Evolutionary conservation across 768 basidiomycete genomes (phyloP), one percentile per base, ranked within the genome.

Genomic region (Auricularia auricula-judae): DNA sequence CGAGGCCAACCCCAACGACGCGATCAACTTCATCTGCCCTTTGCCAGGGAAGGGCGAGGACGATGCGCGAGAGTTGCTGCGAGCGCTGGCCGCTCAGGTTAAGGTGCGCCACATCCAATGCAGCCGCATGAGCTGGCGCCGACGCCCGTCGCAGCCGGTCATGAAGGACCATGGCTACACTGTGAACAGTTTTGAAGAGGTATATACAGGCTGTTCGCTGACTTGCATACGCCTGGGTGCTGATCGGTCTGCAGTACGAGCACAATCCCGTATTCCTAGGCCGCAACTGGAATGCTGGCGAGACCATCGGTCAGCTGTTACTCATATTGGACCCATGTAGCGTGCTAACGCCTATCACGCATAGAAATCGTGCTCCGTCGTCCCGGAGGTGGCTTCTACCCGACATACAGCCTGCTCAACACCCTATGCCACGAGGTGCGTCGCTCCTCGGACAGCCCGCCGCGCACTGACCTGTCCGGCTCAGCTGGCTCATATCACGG

Each of bases 161-260:
- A 93, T 93, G 91, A 91, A 90, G 71, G 72, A 78, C 2, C 87
- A 90, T 68, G 89, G 88, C 0, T 86, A 93, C 68, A 74, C 71
- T 1, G 82, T 93, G 35, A 93, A 91, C 69, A 88, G 86, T 66
- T 77, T 93, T 16, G 91, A 92, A 76, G 91, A 93, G 84, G 91
- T 89, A 70, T 62, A 64, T 63, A 12, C 34, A 72, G 68, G 12
- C n/a, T 23, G 33, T 3, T 33, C 36, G 18, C 12, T 16, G 43
- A 10, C 63, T 64, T 16, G 43, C 23, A n/a, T 21, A 14, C 23
- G 29, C 29, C n/a, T 16, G 56, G 8, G 56, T 29, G 18, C 44
- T 54, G 23, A 61, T 63, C 54, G 33, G 11, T 36, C 60, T 4
- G 18, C 69, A 92, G 89, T 92, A 93, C 68, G 86, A 91, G 70